Base-by-base conservation (phyloP, 2,329 filamentous ascomycete species). In the Metarhizium robertsii region DNA sequence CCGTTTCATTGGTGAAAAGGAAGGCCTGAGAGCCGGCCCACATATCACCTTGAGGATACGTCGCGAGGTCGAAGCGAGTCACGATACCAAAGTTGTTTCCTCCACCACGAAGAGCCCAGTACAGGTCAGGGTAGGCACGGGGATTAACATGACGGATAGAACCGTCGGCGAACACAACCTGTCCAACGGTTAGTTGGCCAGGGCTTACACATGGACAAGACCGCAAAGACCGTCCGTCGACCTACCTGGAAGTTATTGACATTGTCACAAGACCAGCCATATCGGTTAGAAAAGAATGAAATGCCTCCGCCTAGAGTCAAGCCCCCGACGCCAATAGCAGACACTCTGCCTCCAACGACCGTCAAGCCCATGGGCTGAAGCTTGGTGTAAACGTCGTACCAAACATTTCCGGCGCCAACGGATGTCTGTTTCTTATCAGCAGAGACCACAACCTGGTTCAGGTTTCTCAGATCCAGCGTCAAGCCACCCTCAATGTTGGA, bases 51-150 rank as follows among this genome's bases (percentile, higher is more conserved):
- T 67, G 69, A 1, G 67, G 63, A 49, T 71, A 68, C 0, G 72
- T 71, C 13, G 65, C 64, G 14, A 78, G 62, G 25, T 74, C 69
- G 64, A 83, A 73, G 10, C 75, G 76, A 10, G 74, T 70, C 4
- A 84, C 77, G 4, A 84, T 70, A n/a, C 75, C 81, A 58, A 79
- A 84, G 50, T 76, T 83, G 38, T 78, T 79, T 2, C 79, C 78
- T 1, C 80, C 79, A 18, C 79, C 79, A 42, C 73, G 70, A 1
- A 83, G 69, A 2, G 79, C 81, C 77, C 79, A 83, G 66, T 78
- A 83, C 1, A 85, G 69, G 54, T 83, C 79, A 0, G 70, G 56
- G 36, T 82, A 38, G 71, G 20, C 74, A 60, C 2, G 64, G 65
- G 49, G 30, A 6, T 67, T 73, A 2, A 75, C 78, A 2, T 67